phyloP scores from a whole-genome alignment of 192 early-diverging fungal species.

The Coemansia sp. region DNA sequence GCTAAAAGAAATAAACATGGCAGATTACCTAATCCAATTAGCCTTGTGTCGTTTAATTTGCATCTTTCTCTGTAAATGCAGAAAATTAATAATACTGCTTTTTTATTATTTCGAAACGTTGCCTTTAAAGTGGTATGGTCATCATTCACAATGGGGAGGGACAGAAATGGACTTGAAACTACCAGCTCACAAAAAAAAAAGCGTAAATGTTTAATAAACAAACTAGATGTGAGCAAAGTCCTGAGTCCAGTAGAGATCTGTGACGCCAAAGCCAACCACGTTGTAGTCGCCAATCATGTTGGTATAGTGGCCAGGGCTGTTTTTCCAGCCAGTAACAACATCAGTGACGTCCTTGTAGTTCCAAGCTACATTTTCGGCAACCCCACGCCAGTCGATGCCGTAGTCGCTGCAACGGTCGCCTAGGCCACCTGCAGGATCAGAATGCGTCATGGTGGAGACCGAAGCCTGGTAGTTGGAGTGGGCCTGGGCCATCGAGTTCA shows the following conservation, averaged over 20 bases:
- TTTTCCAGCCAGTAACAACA: conserved; percentile 20
- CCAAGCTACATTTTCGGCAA: conserved; percentile 41
- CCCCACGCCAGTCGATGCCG: conserved; percentile 28
- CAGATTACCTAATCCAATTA: too few relatives aligned
- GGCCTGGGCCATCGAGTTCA: conserved; percentile 32
- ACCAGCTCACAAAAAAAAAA: conserved; percentile 11
- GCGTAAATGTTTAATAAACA: not conserved
- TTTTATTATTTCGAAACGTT: too few relatives aligned
- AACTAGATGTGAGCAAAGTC: conserved; percentile 30
- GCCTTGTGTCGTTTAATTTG: too few relatives aligned
- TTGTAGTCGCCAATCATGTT: conserved; percentile 49
- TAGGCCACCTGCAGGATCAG: conserved; percentile 19
- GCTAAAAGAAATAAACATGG: too few relatives aligned
- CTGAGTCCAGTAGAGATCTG: conserved; percentile 38
- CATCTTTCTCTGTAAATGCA: too few relatives aligned
- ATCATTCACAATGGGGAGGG: too few relatives aligned
- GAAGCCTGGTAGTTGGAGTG: conserved; percentile 40
- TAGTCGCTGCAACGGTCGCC: conserved; percentile 24
- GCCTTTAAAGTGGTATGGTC: too few relatives aligned
- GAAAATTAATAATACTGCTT: conserved; percentile 8
- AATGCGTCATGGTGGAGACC: conserved; percentile 27
- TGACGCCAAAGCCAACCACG: conserved; percentile 34
- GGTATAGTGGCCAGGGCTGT: conserved; percentile 27
- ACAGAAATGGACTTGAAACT: too few relatives aligned
- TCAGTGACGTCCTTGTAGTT: conserved; percentile 24